phyloP scores from a whole-genome alignment of 176 grass and related monocot species.

The Calamus simplicifolius region DNA sequence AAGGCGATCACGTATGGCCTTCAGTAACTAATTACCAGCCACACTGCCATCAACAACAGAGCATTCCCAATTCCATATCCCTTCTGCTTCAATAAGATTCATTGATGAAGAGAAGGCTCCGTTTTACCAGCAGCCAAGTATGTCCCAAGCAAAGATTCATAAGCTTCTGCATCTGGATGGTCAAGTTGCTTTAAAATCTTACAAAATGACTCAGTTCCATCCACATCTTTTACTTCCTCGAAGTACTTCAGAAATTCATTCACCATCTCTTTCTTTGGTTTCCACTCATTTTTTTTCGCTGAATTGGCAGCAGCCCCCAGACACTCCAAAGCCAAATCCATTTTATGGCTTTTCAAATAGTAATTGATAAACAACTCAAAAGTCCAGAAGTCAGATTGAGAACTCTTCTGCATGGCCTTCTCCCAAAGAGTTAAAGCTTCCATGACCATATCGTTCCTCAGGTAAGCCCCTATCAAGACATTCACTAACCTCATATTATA shows the following conservation, averaged over 20 bases:
- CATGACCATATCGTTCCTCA: not conserved
- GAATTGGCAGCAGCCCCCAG: not conserved
- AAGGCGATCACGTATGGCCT: no score
- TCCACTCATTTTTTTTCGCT: not conserved
- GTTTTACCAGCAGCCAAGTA: not conserved
- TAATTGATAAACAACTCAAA: constrained; percentile 1
- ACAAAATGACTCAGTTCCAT: not conserved
- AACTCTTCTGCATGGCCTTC: not conserved
- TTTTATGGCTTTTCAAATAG: constrained; percentile 2
- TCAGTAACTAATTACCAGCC: no score
- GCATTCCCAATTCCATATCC: no score
- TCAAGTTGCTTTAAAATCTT: not conserved
- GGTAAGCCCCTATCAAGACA: constrained; percentile 2
- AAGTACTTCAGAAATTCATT: constrained; percentile 4
- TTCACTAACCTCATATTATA: constrained; percentile 1
- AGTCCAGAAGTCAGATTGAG: not conserved
- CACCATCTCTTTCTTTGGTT: not conserved
- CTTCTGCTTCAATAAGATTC: not conserved
- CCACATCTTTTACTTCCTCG: not conserved
- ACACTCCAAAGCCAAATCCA: not conserved
- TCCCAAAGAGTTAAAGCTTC: constrained; percentile 5
- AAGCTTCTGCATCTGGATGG: constrained; percentile 1
- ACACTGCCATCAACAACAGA: no score
- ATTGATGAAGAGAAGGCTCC: not conserved
- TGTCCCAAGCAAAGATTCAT: not conserved